These are phyloP conservation scores for Neurospora sp. DNA, from an alignment of 2,329 filamentous ascomycete genomes.

Conservation along the genomic window DNA sequence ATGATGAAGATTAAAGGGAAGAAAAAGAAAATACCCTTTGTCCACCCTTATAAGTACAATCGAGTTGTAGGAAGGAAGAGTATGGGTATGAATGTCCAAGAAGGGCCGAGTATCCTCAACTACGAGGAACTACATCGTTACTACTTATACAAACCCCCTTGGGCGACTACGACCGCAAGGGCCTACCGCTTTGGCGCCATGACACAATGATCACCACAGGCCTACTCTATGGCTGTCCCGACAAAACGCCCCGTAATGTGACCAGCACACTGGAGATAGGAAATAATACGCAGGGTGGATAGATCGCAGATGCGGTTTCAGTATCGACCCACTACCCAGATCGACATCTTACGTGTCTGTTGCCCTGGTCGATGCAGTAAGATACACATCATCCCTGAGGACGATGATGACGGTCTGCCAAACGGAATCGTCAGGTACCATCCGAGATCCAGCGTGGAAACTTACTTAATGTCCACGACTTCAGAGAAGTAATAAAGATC, in stretches of 20 bases:
- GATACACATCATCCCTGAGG: neutral
- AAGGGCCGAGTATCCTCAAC: neutral
- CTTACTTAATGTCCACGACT: neutral
- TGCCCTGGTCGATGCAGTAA: neutral
- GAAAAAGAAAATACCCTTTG: neutral
- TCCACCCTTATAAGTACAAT: conserved; percentile 1
- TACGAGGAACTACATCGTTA: neutral
- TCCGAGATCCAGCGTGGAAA: neutral
- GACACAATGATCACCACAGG: neutral
- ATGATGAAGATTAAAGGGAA: conserved; percentile 14
- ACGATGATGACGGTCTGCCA: neutral
- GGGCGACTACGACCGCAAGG: neutral
- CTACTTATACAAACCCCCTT: neutral
- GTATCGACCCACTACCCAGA: neutral
- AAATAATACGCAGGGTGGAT: neutral
- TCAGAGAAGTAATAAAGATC: neutral
- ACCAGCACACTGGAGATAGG: neutral
- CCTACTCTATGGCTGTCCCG: neutral
- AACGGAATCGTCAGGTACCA: neutral
- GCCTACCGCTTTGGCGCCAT: neutral
- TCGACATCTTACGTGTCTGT: neutral
- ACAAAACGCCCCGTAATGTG: neutral
- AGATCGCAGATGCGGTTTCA: neutral
- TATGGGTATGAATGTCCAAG: conserved; percentile 1
- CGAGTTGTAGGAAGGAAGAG: conserved; percentile 6